Conservation (phyloP, 352 stramenopile species). For the Globisporangium apiculatum region DNA sequence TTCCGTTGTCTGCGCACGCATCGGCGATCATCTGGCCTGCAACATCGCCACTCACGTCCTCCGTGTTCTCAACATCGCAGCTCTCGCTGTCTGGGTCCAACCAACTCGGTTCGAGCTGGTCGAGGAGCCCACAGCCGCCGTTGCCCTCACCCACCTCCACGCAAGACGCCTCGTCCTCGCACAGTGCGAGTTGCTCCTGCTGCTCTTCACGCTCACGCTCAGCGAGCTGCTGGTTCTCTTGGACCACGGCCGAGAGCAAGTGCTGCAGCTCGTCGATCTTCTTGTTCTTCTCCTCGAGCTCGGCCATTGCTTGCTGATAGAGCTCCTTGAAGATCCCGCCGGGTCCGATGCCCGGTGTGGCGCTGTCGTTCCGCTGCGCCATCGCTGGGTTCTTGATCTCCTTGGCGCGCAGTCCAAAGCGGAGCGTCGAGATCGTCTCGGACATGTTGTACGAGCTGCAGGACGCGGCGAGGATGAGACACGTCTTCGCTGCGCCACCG, state of each 20-base stretch:
- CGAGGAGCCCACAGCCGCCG: background rate
- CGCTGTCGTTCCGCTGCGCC: slow-evolving; percentile 31
- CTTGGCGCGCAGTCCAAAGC: slow-evolving; percentile 66
- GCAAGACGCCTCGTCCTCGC: background rate
- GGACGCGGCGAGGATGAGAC: slow-evolving; percentile 92
- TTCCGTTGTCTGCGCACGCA: background rate
- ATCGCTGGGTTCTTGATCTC: slow-evolving; percentile 73
- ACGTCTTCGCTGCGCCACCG: slow-evolving; percentile 91
- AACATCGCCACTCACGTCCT: no score
- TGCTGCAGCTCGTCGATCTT: slow-evolving; percentile 61
- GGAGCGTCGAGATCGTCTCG: slow-evolving; percentile 73
- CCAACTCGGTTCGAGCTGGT: slow-evolving; percentile 10
- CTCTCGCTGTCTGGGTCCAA: background rate
- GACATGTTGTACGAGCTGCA: slow-evolving; percentile 76
- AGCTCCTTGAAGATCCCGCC: slow-evolving; percentile 55
- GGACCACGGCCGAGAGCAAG: slow-evolving; percentile 31
- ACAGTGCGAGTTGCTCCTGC: background rate
- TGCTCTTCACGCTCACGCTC: background rate
- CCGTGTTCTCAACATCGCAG: background rate
- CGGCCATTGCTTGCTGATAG: slow-evolving; percentile 59
- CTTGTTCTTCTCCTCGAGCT: slow-evolving; percentile 62
- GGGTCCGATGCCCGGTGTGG: slow-evolving; percentile 6
- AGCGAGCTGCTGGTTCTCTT: slow-evolving; percentile 14
- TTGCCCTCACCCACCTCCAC: no score
- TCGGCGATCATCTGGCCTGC: no score